phyloP scores from a whole-genome alignment of 164 flowering plant genomes.

The Protea cynaroides region DNA sequence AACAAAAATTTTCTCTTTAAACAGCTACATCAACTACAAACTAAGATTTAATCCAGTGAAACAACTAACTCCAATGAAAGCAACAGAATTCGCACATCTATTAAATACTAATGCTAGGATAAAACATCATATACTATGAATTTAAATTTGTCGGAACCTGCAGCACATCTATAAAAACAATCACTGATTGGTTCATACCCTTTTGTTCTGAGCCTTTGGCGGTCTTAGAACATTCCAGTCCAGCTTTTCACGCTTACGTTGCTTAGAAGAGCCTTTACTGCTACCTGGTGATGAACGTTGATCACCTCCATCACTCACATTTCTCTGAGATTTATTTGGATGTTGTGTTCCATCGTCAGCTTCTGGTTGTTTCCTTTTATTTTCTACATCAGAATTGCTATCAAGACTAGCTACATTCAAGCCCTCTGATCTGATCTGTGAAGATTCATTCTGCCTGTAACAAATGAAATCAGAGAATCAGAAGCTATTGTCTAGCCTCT shows the following conservation, averaged over 20 bases:
- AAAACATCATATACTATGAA: background rate
- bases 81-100: no score
- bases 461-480: background rate
- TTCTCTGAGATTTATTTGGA: constrained; percentile 44
- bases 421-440: constrained; percentile 19
- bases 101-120: background rate
- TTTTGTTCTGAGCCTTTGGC: constrained; percentile 37
- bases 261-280: constrained; percentile 33
- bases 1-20: no score
- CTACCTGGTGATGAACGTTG: constrained; percentile 26
- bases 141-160: background rate
- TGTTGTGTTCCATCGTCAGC: constrained; percentile 19
- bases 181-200: constrained; percentile 19
- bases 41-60: background rate
- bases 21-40: no score
- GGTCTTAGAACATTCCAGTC: constrained; percentile 75
- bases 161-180: background rate
- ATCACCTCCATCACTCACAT: constrained; percentile 14
- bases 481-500: background rate
- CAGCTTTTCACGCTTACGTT: constrained; percentile 46
- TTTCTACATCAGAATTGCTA: constrained; percentile 33
- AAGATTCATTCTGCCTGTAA: constrained; percentile 43
- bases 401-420: constrained; percentile 15
- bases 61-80: background rate
- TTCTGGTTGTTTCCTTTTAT: constrained; percentile 55